Conservation (phyloP, 2,329 filamentous ascomycete species). For the Venturia carpophila region DNA sequence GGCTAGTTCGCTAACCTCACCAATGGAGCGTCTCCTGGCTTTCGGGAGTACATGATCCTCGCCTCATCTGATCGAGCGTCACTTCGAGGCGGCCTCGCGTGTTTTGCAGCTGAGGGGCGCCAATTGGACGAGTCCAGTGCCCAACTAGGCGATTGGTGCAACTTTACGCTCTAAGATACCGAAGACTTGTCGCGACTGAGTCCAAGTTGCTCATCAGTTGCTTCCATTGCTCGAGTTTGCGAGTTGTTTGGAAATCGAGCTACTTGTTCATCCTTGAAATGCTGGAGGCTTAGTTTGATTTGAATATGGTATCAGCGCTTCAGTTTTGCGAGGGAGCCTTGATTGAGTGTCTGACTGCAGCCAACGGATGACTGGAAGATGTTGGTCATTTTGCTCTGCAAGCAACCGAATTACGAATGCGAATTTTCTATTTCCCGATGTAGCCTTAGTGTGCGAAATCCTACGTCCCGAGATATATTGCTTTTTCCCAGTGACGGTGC, state of each 20-base stretch:
- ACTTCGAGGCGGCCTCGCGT: neutral
- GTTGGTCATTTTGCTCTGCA: too few species aligned
- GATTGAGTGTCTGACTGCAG: too few species aligned
- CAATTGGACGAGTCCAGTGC: neutral
- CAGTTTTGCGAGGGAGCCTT: too few species aligned
- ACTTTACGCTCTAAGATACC: neutral
- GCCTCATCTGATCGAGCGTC: neutral
- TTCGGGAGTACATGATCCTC: neutral
- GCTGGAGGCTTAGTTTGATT: too few species aligned
- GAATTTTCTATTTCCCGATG: neutral
- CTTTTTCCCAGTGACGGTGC: neutral
- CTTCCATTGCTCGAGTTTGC: neutral
- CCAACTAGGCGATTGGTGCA: neutral
- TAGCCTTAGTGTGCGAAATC: neutral
- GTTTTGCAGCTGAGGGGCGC: neutral
- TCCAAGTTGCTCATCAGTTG: neutral
- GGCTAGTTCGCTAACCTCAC: neutral
- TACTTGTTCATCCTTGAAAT: too few species aligned
- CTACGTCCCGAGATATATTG: neutral
- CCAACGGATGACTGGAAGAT: too few species aligned
- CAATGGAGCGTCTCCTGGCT: neutral
- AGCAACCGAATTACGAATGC: neutral
- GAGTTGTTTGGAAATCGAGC: neutral
- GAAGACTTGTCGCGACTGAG: neutral
- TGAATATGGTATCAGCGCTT: too few species aligned